These are phyloP conservation scores for Aspergillus glaucus DNA, from an alignment of 2,329 filamentous ascomycete species.

Conservation along the genomic window DNA sequence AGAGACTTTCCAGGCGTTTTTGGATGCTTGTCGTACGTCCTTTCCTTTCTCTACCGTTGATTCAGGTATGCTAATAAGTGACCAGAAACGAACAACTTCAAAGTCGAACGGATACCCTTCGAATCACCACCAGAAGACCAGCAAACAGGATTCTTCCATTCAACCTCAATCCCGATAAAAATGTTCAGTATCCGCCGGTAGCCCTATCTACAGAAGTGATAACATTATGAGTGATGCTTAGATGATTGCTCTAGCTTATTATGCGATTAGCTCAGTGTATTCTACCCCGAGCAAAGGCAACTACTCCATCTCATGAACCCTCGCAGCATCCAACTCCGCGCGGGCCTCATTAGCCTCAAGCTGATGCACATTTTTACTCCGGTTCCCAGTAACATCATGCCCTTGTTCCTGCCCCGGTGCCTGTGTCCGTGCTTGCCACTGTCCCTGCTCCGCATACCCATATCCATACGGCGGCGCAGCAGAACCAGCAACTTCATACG, in stretches of 20 bases:
- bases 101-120: conserved; percentile 35
- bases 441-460: background rate
- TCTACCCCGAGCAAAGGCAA: background rate
- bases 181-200: conserved; percentile 28
- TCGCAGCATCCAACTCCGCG: background rate
- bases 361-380: background rate
- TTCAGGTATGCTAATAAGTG: background rate
- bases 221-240: background rate
- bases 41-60: too few relatives aligned
- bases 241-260: too few relatives aligned
- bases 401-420: background rate
- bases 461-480: background rate
- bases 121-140: conserved; percentile 36
- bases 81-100: conserved; percentile 29
- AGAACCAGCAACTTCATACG: background rate
- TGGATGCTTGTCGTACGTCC: conserved; percentile 51
- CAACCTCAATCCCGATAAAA: conserved; percentile 31
- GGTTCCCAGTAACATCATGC: background rate
- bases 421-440: background rate
- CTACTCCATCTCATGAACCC: background rate
- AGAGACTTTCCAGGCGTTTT: conserved; percentile 55
- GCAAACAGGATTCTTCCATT: conserved; percentile 46
- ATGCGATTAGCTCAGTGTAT: too few relatives aligned
- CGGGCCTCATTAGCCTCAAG: background rate
- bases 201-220: background rate